Percentiles rank a stretch among this genome's conserved stretches.
Evolutionary conservation across 202 grass and related monocot species (phyloP).

Genomic region (Schoenoplectus triqueter): DNA sequence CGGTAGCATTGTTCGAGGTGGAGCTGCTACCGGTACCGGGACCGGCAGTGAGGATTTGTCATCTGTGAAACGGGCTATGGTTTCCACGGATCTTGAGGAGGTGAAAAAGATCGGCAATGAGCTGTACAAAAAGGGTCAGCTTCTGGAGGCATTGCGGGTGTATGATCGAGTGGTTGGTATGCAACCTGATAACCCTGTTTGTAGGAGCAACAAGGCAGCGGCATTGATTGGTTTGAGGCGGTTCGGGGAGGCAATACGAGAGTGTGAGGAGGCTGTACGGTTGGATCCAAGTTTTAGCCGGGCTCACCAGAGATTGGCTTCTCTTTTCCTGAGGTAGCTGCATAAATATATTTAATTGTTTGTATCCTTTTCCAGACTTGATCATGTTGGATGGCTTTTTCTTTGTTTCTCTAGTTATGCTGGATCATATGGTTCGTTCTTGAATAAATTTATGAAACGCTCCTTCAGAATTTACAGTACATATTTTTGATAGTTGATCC

Average conservation of each 20-base stretch:
- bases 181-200: constrained; percentile 80
- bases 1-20: constrained; percentile 76
- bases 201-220: constrained; percentile 84
- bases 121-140: constrained; percentile 75
- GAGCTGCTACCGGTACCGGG: constrained; percentile 33
- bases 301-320: constrained; percentile 81
- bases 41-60: constrained; percentile 50
- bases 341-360: not conserved
- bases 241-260: constrained; percentile 77
- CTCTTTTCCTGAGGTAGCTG: constrained; percentile 70
- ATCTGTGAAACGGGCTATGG: constrained; percentile 53
- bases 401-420: not conserved
- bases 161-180: constrained; percentile 79
- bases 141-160: constrained; percentile 72
- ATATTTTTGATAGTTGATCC: not conserved
- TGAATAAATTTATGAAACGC: not conserved
- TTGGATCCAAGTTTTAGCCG: constrained; percentile 77
- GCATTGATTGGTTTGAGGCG: constrained; percentile 75
- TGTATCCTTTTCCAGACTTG: not conserved
- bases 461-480: not conserved
- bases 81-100: constrained; percentile 75
- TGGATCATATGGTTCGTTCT: constrained; percentile 17
- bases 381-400: not conserved
- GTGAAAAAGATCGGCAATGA: constrained; percentile 89
- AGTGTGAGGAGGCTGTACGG: constrained; percentile 84